Conservation (phyloP, 192 early-diverging fungal genomes). For the Geranomyces variabilis region DNA sequence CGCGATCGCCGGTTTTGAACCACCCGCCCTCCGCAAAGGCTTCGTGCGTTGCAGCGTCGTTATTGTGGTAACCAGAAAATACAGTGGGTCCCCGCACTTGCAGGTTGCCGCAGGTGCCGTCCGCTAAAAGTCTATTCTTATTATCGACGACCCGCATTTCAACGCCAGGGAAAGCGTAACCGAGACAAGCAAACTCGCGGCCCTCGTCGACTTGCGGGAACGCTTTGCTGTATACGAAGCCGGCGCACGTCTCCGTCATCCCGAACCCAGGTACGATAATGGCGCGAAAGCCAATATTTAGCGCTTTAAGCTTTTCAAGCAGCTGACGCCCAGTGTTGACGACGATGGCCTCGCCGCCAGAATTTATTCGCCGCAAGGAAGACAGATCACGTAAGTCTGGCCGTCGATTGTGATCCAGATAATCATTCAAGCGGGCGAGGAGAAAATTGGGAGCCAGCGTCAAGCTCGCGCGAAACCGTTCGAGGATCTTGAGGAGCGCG, state of each 20-base stretch:
- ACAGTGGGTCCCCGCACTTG: neutral
- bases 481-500: neutral
- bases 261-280: constrained; percentile 1
- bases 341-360: constrained; percentile 6
- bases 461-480: neutral
- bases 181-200: too few relatives aligned
- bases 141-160: too few relatives aligned
- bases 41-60: neutral
- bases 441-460: constrained; percentile 8
- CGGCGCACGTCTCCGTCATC: constrained; percentile 10
- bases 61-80: neutral
- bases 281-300: neutral
- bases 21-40: neutral
- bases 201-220: neutral
- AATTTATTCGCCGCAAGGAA: neutral
- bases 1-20: constrained; percentile 10
- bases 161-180: too few relatives aligned
- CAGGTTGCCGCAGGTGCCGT: too few relatives aligned
- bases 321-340: constrained; percentile 6
- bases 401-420: neutral
- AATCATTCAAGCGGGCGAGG: neutral
- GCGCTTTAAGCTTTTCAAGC: neutral
- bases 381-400: neutral
- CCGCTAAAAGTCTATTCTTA: too few relatives aligned
- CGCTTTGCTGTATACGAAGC: neutral